Evolutionary conservation across 225 moss, liverwort and hornwort genomes (phyloP).

Genomic region (Sphagnum contortum): DNA sequence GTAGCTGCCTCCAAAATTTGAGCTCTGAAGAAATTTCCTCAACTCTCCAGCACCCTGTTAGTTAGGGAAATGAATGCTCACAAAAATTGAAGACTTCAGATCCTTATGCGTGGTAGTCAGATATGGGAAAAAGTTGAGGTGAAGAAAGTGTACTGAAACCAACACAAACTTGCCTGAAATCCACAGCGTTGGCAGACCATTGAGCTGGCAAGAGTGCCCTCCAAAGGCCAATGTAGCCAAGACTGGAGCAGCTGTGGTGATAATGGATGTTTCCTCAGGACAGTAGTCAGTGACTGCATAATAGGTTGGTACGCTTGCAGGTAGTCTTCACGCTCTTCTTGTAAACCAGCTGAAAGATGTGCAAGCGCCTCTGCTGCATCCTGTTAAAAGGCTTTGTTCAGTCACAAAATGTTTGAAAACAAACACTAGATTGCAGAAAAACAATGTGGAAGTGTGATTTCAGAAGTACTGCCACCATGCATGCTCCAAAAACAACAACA

Average conservation of each 20-base stretch:
- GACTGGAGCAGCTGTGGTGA: conserved; percentile 43
- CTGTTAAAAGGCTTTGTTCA: conserved; percentile 16
- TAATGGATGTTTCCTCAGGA: conserved; percentile 20
- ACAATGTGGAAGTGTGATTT: too few species aligned
- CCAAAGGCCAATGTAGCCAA: conserved; percentile 92
- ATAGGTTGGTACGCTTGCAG: conserved; percentile 65
- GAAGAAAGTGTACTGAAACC: too few species aligned
- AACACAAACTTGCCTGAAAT: conserved; percentile 47
- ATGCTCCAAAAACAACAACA: too few species aligned
- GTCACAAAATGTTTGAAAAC: too few species aligned
- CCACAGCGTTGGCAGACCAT: conserved; percentile 83
- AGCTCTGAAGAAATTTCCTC: too few species aligned
- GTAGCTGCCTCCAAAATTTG: too few species aligned
- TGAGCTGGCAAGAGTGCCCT: conserved; percentile 83
- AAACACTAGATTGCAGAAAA: too few species aligned
- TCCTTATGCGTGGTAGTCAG: too few species aligned
- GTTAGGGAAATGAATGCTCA: too few species aligned
- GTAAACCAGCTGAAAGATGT: conserved; percentile 74
- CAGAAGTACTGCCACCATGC: too few species aligned
- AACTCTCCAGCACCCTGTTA: too few species aligned
- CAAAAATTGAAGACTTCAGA: too few species aligned
- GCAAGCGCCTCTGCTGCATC: conserved; percentile 87
- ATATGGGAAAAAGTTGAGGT: background rate
- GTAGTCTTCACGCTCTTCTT: conserved; percentile 78
- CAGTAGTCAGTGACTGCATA: conserved; percentile 67